Conservation (phyloP, 2,329 filamentous ascomycete species). For the Aspergillus aculeatinus region DNA sequence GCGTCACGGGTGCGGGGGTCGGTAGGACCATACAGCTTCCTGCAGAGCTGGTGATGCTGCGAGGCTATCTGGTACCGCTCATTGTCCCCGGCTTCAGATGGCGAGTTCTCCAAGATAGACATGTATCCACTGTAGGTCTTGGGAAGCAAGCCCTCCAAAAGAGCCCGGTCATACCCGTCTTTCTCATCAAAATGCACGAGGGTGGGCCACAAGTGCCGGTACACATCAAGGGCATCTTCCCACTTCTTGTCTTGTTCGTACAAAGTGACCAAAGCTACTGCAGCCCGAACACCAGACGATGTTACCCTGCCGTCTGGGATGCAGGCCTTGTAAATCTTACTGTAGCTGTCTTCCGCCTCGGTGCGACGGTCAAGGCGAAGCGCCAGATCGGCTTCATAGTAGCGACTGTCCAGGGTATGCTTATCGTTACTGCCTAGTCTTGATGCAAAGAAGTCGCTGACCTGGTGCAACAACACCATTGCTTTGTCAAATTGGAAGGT, state of each 20-base stretch:
- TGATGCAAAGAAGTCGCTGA: constrained; percentile 33
- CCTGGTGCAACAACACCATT: constrained; percentile 29
- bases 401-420: constrained; percentile 49
- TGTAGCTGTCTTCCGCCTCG: constrained; percentile 44
- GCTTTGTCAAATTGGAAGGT: constrained; percentile 39
- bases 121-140: constrained; percentile 51
- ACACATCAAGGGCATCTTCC: constrained; percentile 49
- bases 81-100: constrained; percentile 43
- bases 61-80: constrained; percentile 49
- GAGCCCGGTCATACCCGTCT: constrained; percentile 36
- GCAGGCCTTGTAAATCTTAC: constrained; percentile 44
- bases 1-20: constrained; percentile 40
- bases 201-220: constrained; percentile 49
- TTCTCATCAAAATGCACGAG: constrained; percentile 45
- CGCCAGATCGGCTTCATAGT: constrained; percentile 48
- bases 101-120: constrained; percentile 47
- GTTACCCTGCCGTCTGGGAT: constrained; percentile 31
- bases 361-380: constrained; percentile 41
- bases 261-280: constrained; percentile 45
- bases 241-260: constrained; percentile 49
- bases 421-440: constrained; percentile 41
- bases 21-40: constrained; percentile 38
- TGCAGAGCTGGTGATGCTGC: constrained; percentile 51
- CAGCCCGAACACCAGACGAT: constrained; percentile 48
- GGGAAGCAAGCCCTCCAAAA: constrained; percentile 44